Percentiles rank a stretch among this genome's conserved stretches.
Conservation (phyloP, 2,329 filamentous ascomycete species). For the Cladophialophora psammophila region DNA sequence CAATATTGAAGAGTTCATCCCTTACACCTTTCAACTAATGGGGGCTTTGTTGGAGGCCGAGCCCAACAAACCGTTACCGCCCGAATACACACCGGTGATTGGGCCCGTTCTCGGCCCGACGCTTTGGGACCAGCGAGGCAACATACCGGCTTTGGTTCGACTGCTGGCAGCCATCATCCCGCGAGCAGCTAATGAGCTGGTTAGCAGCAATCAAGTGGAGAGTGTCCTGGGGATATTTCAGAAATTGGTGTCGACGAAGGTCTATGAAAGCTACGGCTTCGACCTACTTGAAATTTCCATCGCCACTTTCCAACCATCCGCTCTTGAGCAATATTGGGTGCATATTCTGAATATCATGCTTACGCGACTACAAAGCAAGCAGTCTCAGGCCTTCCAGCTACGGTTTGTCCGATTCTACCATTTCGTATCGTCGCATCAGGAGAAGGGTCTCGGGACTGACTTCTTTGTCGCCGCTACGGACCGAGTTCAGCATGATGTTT, state of each 20-base stretch:
- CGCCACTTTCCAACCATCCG: slow-evolving; percentile 70
- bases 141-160: slow-evolving; percentile 87
- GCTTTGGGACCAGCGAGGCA: slow-evolving; percentile 91
- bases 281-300: slow-evolving; percentile 87
- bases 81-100: slow-evolving; percentile 81
- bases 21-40: slow-evolving; percentile 95
- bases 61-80: slow-evolving; percentile 76
- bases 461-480: slow-evolving; percentile 90
- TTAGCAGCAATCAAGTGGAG: slow-evolving; percentile 81
- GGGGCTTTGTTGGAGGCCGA: slow-evolving; percentile 89
- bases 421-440: slow-evolving; percentile 79
- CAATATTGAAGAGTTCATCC: slow-evolving; percentile 91
- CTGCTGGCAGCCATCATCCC: slow-evolving; percentile 84
- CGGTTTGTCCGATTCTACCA: slow-evolving; percentile 96
- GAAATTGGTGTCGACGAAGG: slow-evolving; percentile 80
- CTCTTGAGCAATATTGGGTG: slow-evolving; percentile 77
- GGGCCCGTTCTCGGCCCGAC: slow-evolving; percentile 78
- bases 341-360: slow-evolving; percentile 84
- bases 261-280: slow-evolving; percentile 84
- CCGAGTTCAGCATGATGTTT: slow-evolving; percentile 70
- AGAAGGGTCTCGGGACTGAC: slow-evolving; percentile 86
- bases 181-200: slow-evolving; percentile 74
- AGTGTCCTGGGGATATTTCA: slow-evolving; percentile 96
- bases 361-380: slow-evolving; percentile 73
- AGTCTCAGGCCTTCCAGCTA: slow-evolving; percentile 81